Evolutionary conservation across 352 stramenopile species (phyloP), one percentile per base, ranked within the genome.

Genomic region (Phytophthora cryptogea): DNA sequence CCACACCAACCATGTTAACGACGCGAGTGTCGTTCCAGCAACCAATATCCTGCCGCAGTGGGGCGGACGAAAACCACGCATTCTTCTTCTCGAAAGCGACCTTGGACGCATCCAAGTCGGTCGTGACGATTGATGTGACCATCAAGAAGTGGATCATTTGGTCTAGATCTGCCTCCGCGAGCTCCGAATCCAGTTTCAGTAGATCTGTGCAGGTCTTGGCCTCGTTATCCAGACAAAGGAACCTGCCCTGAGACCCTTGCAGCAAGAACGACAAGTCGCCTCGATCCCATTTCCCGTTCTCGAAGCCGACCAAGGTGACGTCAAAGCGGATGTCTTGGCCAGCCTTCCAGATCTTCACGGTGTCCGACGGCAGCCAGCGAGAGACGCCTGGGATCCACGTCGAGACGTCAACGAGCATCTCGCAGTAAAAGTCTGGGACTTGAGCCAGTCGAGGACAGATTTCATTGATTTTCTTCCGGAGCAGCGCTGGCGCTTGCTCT

Each of bases 301-400:
- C 68, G 49, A 89, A 89, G 3, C 82, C 83, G 11, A 89, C 69
- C 9, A 92, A 67, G 2, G 78, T 82, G 17, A 89, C 70, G 33
- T 92, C 80, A 17, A 88, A 82, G 36, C 83, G 75, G 26, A 90
- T 74, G 39, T 90, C 63, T 33, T 68, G 46, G 3, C 56, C 72
- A 10, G 76, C 72, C 60, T 92, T 92, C 80, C 80, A 90, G 42
- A 92, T 90, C 60, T 79, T 88, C 17, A 92, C 61, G 3, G 76
- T 87, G 57, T 92, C 80, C 2, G 78, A 89, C 8, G 83, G 83
- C 31, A 92, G 61, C 72, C 72, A 89, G 28, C 73, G 75, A 40
- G 80, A 90, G 13, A 89, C 66, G 6, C 82, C 80, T 1, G 83
- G 83, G 17, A 92, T 74, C 83, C 83, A 90, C 8, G 83, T 87